A percentile compares a stretch with the other conserved stretches of the same genome.
These are phyloP conservation scores for Lipomyces sp. DNA, from an alignment of 805 yeast genomes.

Conservation along the genomic window DNA sequence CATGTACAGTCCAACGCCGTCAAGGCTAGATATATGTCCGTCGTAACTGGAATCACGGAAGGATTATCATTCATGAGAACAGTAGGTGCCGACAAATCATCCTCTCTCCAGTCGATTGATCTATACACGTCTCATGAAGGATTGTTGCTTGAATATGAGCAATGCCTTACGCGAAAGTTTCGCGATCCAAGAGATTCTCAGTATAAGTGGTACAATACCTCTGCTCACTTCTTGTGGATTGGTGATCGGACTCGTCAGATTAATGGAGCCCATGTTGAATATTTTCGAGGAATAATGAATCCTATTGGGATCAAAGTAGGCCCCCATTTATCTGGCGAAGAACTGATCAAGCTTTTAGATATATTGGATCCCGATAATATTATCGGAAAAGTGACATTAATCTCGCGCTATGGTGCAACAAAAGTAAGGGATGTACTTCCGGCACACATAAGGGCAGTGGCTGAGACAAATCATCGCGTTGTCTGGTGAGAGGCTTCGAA, in stretches of 20 bases:
- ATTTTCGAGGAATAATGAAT: constrained; percentile 43
- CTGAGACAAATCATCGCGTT: constrained; percentile 40
- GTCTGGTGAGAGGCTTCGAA: constrained; percentile 38
- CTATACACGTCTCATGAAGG: constrained; percentile 45
- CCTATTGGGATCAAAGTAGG: constrained; percentile 47
- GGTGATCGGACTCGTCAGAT: constrained; percentile 46
- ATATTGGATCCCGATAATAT: constrained; percentile 41
- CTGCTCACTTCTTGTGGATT: constrained; percentile 46
- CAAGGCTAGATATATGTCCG: constrained; percentile 41
- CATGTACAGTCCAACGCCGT: constrained; percentile 41
- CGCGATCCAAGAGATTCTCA: constrained; percentile 29
- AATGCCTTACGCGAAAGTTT: constrained; percentile 39
- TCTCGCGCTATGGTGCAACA: constrained; percentile 43
- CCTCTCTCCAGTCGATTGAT: constrained; percentile 38
- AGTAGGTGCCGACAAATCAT: constrained; percentile 39
- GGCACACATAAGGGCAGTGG: constrained; percentile 41
- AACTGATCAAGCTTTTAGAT: constrained; percentile 40
- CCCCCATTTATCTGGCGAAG: constrained; percentile 42
- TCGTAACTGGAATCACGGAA: constrained; percentile 39
- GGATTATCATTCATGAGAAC: constrained; percentile 42
- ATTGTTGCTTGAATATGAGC: constrained; percentile 44
- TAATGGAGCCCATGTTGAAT: constrained; percentile 48
- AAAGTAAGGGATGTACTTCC: constrained; percentile 41
- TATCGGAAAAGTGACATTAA: constrained; percentile 43
- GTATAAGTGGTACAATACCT: constrained; percentile 41